Evolutionary conservation across 2,329 filamentous ascomycete species (phyloP).

Genomic region (Septoria petroselini): DNA sequence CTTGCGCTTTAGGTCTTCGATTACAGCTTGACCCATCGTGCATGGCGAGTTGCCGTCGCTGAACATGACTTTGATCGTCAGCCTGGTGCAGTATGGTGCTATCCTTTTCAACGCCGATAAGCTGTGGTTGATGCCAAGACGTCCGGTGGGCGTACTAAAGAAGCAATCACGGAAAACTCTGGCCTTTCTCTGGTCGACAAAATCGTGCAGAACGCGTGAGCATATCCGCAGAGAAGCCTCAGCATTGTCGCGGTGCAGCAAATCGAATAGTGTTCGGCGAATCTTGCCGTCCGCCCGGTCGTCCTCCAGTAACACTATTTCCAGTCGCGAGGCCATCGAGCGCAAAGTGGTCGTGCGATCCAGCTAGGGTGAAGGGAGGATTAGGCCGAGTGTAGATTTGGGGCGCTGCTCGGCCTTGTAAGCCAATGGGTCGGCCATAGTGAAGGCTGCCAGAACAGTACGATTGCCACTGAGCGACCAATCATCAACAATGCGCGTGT

Average conservation of each 20-base stretch:
- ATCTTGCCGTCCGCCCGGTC: conserved; percentile 9
- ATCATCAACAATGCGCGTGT: too few species aligned
- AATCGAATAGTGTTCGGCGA: conserved; percentile 16
- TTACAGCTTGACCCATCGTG: not conserved
- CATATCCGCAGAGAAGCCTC: conserved; percentile 22
- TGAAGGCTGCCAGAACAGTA: conserved; percentile 5
- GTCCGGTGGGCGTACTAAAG: conserved; percentile 1
- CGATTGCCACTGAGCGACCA: not conserved
- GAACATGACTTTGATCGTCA: conserved; percentile 8
- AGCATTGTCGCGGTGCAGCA: conserved; percentile 17
- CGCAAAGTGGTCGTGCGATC: too few species aligned
- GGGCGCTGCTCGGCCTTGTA: not conserved
- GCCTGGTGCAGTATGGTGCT: conserved; percentile 6
- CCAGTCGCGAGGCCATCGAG: conserved; percentile 25
- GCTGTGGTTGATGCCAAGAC: not conserved
- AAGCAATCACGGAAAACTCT: conserved; percentile 8
- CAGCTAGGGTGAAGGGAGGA: too few species aligned
- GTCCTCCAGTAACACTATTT: conserved; percentile 22
- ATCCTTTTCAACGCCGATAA: conserved; percentile 6
- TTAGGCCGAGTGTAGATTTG: too few species aligned
- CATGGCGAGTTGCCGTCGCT: not conserved
- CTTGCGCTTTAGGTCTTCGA: not conserved
- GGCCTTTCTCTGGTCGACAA: conserved; percentile 10
- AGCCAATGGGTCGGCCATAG: not conserved
- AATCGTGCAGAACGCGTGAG: conserved; percentile 12